phyloP scores from a whole-genome alignment of 805 yeast genomes.

The Lipomyces chichibuensis region DNA sequence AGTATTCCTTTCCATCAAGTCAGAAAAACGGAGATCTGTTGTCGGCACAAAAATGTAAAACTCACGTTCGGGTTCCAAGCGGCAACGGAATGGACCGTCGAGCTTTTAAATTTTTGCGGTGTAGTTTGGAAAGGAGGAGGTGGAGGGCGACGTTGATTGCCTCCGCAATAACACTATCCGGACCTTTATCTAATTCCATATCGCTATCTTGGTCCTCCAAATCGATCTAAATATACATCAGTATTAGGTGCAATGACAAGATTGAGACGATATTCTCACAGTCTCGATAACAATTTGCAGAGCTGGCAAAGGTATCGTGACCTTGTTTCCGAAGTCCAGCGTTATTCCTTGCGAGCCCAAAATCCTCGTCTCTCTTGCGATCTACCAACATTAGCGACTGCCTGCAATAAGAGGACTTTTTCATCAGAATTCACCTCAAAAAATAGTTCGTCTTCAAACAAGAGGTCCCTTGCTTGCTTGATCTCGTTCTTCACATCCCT shows the following conservation, averaged over 20 bases:
- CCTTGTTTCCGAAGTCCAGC: slow-evolving; percentile 59
- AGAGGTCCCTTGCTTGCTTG: slow-evolving; percentile 65
- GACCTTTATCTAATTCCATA: slow-evolving; percentile 7
- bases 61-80: slow-evolving; percentile 17
- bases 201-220: background rate
- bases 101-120: slow-evolving; percentile 50
- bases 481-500: slow-evolving; percentile 56
- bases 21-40: background rate
- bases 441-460: slow-evolving; percentile 89
- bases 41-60: background rate
- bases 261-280: slow-evolving; percentile 25
- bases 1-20: background rate
- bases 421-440: slow-evolving; percentile 49
- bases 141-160: slow-evolving; percentile 57
- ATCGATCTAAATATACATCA: background rate
- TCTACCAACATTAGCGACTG: slow-evolving; percentile 14
- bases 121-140: slow-evolving; percentile 64
- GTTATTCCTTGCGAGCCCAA: slow-evolving; percentile 72
- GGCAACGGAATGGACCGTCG: slow-evolving; percentile 38
- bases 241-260: background rate
- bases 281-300: slow-evolving; percentile 74
- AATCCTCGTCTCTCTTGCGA: slow-evolving; percentile 72
- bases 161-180: slow-evolving; percentile 50
- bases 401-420: background rate
- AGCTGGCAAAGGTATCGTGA: slow-evolving; percentile 65